A percentile compares a stretch with the other conserved stretches of the same genome.
Conservation (phyloP, 345 rosid species). For the Hypericum perforatum region DNA sequence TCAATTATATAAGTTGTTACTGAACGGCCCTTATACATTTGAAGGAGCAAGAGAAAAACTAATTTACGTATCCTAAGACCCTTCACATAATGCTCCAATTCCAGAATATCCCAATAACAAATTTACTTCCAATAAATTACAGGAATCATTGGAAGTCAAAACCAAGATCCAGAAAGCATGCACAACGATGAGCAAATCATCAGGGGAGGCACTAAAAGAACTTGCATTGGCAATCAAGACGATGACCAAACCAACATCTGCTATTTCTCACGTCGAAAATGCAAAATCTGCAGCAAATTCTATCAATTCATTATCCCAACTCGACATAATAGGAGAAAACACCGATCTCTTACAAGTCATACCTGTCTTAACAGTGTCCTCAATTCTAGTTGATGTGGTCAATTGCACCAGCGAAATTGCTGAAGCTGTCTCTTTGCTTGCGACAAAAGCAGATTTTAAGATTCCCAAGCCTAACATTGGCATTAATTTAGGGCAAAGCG, state of each 20-base stretch:
- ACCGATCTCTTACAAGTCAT: constrained; percentile 25
- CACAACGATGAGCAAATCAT: constrained; percentile 38
- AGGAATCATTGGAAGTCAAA: constrained; percentile 35
- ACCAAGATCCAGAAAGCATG: constrained; percentile 31
- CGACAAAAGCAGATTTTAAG: constrained; percentile 39
- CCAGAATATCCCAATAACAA: no score
- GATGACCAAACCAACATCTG: constrained; percentile 32
- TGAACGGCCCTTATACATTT: no score
- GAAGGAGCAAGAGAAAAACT: no score
- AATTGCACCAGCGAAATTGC: constrained; percentile 37
- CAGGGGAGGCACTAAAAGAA: constrained; percentile 46
- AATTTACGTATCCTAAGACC: no score
- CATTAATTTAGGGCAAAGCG: no score
- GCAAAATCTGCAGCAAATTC: constrained; percentile 27
- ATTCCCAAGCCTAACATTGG: neutral
- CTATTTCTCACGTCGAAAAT: constrained; percentile 33
- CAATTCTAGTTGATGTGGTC: constrained; percentile 43
- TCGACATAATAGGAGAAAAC: constrained; percentile 31
- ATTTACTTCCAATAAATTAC: constrained; percentile 8
- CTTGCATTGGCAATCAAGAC: constrained; percentile 34
- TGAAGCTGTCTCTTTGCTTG: constrained; percentile 45
- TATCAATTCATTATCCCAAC: constrained; percentile 36
- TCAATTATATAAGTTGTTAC: no score
- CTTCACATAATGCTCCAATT: no score
- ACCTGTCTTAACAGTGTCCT: constrained; percentile 38